Evolutionary conservation across 2,329 filamentous ascomycete genomes (phyloP).

Genomic region (Bipolaris bicolor): DNA sequence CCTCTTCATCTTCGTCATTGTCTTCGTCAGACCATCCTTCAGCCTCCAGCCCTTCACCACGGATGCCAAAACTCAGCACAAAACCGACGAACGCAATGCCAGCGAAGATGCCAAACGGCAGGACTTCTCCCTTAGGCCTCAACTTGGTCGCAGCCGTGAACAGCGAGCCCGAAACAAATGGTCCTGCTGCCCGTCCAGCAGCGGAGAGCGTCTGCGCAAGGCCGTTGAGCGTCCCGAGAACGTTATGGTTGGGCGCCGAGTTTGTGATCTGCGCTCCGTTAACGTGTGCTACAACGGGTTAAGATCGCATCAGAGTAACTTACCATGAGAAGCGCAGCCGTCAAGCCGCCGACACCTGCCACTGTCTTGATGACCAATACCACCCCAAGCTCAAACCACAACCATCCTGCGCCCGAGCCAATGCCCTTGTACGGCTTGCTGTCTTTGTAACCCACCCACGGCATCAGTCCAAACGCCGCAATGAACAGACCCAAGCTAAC

Average conservation of each 20-base stretch:
- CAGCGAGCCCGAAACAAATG: slow-evolving; percentile 83
- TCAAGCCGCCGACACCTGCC: slow-evolving; percentile 85
- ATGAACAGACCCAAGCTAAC: slow-evolving; percentile 79
- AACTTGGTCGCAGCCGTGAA: slow-evolving; percentile 80
- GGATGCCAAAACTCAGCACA: slow-evolving; percentile 77
- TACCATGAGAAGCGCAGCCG: slow-evolving; percentile 85
- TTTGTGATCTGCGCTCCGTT: slow-evolving; percentile 76
- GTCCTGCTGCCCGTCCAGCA: slow-evolving; percentile 84
- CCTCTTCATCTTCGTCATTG: slow-evolving; percentile 38
- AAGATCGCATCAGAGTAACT: slow-evolving; percentile 41
- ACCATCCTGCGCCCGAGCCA: slow-evolving; percentile 67
- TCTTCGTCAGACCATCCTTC: slow-evolving; percentile 59
- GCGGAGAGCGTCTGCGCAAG: slow-evolving; percentile 93
- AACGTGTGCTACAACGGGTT: background rate
- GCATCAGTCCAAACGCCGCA: slow-evolving; percentile 83
- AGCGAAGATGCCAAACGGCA: slow-evolving; percentile 88
- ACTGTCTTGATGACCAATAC: slow-evolving; percentile 89
- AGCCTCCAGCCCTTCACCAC: slow-evolving; percentile 65
- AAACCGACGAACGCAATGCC: slow-evolving; percentile 83
- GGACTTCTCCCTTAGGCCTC: slow-evolving; percentile 77
- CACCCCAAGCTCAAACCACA: slow-evolving; percentile 81
- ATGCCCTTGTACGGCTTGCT: slow-evolving; percentile 58
- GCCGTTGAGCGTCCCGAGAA: slow-evolving; percentile 88
- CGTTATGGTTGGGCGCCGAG: slow-evolving; percentile 82
- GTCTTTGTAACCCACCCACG: slow-evolving; percentile 82